phyloP scores from a whole-genome alignment of 805 yeast genomes.

The Wickerhamiella spandovensis region DNA sequence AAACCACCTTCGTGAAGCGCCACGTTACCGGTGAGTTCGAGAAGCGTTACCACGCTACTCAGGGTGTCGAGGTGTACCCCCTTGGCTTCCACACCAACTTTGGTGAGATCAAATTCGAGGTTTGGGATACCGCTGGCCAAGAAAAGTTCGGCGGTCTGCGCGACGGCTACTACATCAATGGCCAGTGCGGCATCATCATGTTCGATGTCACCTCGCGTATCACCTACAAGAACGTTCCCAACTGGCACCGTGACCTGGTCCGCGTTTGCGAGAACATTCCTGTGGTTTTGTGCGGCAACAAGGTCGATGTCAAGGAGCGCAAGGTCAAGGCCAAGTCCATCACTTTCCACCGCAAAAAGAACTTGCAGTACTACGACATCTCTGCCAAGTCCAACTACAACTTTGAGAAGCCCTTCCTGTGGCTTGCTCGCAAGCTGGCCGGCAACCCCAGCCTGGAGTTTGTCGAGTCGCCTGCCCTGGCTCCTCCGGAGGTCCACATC shows the following conservation, averaged over 20 bases:
- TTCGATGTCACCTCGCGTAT: conserved; percentile 98
- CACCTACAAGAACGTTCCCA: conserved; percentile 98
- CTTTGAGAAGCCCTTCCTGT: conserved; percentile 98
- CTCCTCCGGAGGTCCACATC: conserved; percentile 98
- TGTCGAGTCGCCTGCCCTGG: conserved; percentile 98
- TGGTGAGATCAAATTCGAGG: conserved; percentile 98
- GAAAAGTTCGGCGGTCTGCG: conserved; percentile 99
- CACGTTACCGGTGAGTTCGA: conserved; percentile 98
- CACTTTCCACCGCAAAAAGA: conserved; percentile 99
- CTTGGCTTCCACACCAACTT: conserved; percentile 94
- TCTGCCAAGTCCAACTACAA: conserved; percentile 99
- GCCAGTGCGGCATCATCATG: conserved; percentile 99
- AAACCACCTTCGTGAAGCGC: conserved; percentile 99
- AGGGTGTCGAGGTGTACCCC: conserved; percentile 99
- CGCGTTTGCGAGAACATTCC: conserved; percentile 99
- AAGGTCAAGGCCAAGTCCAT: conserved; percentile 99
- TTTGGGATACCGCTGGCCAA: conserved; percentile 99
- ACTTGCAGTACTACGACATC: conserved; percentile 97
- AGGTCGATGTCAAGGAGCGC: conserved; percentile 99
- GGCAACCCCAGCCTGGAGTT: conserved; percentile 97
- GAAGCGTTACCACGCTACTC: conserved; percentile 96
- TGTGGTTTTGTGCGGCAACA: conserved; percentile 97
- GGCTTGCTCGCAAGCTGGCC: conserved; percentile 98
- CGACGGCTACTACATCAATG: conserved; percentile 99
- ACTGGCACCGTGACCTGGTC: conserved; percentile 99